Evolutionary conservation across 768 basidiomycete species (phyloP), one percentile per base, ranked within the genome.

Genomic region (Naganishia vishniacii): DNA sequence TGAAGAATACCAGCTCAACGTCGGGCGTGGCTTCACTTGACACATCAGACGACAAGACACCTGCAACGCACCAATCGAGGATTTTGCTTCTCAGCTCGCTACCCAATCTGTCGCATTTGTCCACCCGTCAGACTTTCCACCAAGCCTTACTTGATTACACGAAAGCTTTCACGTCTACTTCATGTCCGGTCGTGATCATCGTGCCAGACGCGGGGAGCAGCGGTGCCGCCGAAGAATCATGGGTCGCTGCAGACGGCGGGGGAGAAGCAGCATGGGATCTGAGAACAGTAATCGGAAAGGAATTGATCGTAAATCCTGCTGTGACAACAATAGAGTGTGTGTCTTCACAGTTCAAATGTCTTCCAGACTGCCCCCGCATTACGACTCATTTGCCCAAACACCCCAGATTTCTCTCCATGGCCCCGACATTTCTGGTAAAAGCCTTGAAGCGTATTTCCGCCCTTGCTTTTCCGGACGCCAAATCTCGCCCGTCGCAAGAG

Each of bases 391-490:
- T 23, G 8, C 56, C 15, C 25, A 7, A n/a, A 28, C 41, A 29
- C 20, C 25, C n/a, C 7, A 94, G 92, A 46, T 97, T 97, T 78
- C 91, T 95, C 67, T 87, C 94, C 0, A 86, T 99, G 49, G 91
- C 95, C 0, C 82, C 85, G 0, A 97, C 94, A 0, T 81, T 92
- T 47, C 82, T 95, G 78, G 83, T 81, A 44, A 88, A 86, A 71
- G 91, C 90, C 0, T 80, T 99, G 0, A 84, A 86, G 70, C 80
- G 16, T 73, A 91, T 66, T 72, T 86, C 37, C 71, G 79, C 31
- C 72, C 68, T 28, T 82, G 87, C 75, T 83, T 83, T 68, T 68
- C 81, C 18, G 8, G 63, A 67, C 12, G 37, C 61, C 3, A 48
- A 59, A 69, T 79, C 23, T 62, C 67, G 69, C 6, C 85, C 85